phyloP scores from a whole-genome alignment of 805 yeast species.

The Starmerella etchellsii region DNA sequence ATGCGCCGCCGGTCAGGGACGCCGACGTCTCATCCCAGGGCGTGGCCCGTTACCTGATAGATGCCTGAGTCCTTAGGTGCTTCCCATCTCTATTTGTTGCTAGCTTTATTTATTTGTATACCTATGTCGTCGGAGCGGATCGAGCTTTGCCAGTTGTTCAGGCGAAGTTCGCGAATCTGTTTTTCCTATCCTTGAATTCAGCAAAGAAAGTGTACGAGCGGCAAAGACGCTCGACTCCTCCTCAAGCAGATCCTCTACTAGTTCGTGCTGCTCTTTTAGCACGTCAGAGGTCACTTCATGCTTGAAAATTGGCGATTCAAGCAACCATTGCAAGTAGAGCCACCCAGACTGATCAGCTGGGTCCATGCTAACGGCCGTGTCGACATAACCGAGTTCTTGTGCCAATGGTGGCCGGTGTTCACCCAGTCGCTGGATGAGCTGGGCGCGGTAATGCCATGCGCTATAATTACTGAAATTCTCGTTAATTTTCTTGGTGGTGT shows the following conservation, averaged over 20 bases:
- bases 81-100: not conserved
- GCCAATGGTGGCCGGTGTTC: slow-evolving; percentile 26
- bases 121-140: slow-evolving; percentile 23
- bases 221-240: slow-evolving; percentile 14
- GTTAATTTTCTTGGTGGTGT: slow-evolving; percentile 67
- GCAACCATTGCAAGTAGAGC: slow-evolving; percentile 77
- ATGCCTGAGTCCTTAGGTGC: not conserved
- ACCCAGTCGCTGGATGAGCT: slow-evolving; percentile 46
- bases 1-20: slow-evolving; percentile 13
- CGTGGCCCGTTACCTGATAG: slow-evolving; percentile 22
- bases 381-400: slow-evolving; percentile 54
- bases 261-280: slow-evolving; percentile 60
- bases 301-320: slow-evolving; percentile 32
- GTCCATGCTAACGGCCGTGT: slow-evolving; percentile 81
- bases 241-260: slow-evolving; percentile 11
- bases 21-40: slow-evolving; percentile 27
- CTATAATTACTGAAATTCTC: slow-evolving; percentile 82
- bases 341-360: slow-evolving; percentile 91
- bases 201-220: slow-evolving; percentile 7
- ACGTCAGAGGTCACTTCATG: slow-evolving; percentile 42
- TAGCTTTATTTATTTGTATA: no score
- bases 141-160: slow-evolving; percentile 26
- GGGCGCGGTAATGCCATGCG: slow-evolving; percentile 88
- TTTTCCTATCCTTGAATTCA: not conserved
- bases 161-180: slow-evolving; percentile 5